Conservation (phyloP, 306 rosid genomes). For the Quercus suber region DNA sequence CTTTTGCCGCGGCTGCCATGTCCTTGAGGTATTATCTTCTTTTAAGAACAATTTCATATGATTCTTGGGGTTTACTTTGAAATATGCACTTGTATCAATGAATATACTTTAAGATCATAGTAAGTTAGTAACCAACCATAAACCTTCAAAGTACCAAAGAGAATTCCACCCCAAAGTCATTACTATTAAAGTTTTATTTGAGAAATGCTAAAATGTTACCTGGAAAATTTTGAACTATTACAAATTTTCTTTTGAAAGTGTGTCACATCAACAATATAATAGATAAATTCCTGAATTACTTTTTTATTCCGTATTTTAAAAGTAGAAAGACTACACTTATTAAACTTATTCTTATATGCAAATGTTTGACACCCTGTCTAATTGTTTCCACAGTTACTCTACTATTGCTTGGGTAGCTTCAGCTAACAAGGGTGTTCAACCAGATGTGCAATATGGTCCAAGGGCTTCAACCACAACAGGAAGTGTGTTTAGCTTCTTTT, state of each 20-base stretch:
- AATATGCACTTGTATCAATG: no score
- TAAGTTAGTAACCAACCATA: no score
- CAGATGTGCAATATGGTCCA: slow-evolving; percentile 19
- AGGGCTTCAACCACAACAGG: slow-evolving; percentile 29
- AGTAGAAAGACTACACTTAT: no score
- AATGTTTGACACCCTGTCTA: neutral
- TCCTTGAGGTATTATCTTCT: slow-evolving; percentile 32
- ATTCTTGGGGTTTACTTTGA: no score
- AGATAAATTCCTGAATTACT: neutral
- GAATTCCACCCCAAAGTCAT: no score
- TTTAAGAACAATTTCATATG: neutral
- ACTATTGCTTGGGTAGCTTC: slow-evolving; percentile 42
- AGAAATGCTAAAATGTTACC: no score
- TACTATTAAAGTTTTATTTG: no score
- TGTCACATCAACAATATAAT: no score
- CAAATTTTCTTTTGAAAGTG: no score
- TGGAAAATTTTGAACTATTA: no score
- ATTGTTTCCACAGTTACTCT: slow-evolving; percentile 32
- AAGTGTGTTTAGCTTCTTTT: slow-evolving; percentile 27
- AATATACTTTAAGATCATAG: no score
- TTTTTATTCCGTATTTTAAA: neutral
- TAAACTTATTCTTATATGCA: no score
- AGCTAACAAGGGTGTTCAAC: slow-evolving; percentile 28
- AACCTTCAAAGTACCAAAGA: neutral
- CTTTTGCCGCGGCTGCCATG: slow-evolving; percentile 42